These are phyloP conservation scores for Ophiostoma ulmi DNA, from an alignment of 2,329 filamentous ascomycete species.

Conservation along the genomic window DNA sequence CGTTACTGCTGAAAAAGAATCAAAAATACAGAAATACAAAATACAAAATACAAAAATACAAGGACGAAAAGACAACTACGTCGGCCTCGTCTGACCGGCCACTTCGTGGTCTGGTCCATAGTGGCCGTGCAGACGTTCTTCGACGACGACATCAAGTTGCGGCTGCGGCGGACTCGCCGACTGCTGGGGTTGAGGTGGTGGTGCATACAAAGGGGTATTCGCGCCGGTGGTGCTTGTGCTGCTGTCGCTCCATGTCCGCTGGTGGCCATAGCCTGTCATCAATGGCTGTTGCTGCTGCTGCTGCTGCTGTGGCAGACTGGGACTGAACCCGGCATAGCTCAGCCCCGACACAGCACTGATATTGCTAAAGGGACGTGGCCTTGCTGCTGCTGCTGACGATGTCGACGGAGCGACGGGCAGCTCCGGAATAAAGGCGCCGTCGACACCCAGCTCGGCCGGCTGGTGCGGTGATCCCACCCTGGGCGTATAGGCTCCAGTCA, in stretches of 20 bases:
- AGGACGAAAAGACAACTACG: constrained; percentile 8
- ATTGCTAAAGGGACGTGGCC: not conserved
- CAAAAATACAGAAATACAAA: not conserved
- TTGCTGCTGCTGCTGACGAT: not conserved
- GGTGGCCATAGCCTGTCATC: constrained; percentile 3
- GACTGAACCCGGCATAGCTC: not conserved
- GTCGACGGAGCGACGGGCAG: constrained; percentile 28
- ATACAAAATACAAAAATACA: not conserved
- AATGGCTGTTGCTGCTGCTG: constrained; percentile 28
- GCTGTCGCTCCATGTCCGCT: constrained; percentile 30
- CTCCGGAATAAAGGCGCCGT: constrained; percentile 35
- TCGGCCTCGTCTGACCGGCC: constrained; percentile 40
- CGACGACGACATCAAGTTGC: constrained; percentile 38
- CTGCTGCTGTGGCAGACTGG: constrained; percentile 27
- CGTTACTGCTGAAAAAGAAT: not conserved
- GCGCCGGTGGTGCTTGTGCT: constrained; percentile 18
- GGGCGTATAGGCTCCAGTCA: not conserved
- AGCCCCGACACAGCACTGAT: not conserved
- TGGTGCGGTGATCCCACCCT: constrained; percentile 29
- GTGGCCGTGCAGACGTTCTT: constrained; percentile 45
- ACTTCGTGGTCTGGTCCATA: constrained; percentile 41
- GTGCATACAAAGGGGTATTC: not conserved
- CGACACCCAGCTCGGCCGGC: constrained; percentile 39
- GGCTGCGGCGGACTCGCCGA: constrained; percentile 4
- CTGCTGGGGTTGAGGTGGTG: constrained; percentile 5